Percentiles rank a stretch among this genome's conserved stretches.
Evolutionary conservation across 805 yeast species (phyloP).

Genomic region (Candida nanaspora): DNA sequence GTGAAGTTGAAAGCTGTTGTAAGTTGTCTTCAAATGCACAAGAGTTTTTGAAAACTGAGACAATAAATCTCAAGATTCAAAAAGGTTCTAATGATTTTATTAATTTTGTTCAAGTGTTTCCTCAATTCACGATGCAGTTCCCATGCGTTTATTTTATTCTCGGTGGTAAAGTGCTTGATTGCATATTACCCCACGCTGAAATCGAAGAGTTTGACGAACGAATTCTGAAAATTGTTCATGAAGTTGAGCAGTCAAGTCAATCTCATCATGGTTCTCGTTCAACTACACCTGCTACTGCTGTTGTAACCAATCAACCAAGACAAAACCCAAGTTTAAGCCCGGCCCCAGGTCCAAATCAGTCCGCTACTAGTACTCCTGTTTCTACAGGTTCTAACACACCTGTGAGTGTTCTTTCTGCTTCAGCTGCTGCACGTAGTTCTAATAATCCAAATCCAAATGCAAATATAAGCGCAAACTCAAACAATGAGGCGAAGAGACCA

Average conservation of each 20-base stretch:
- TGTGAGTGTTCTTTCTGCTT: background rate
- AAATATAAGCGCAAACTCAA: conserved; percentile 4
- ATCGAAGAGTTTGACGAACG: conserved; percentile 21
- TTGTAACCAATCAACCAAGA: no score
- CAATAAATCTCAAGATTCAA: background rate
- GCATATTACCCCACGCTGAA: background rate
- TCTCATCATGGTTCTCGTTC: no score
- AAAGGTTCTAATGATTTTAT: background rate
- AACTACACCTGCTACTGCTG: background rate
- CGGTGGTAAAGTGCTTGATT: conserved; percentile 36
- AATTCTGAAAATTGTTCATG: conserved; percentile 9
- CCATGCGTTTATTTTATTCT: conserved; percentile 56
- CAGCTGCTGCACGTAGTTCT: background rate
- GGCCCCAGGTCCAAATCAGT: no score
- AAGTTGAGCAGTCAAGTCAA: background rate
- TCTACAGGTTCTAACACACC: no score
- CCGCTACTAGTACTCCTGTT: no score
- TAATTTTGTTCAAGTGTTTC: conserved; percentile 12
- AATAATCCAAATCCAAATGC: conserved; percentile 3
- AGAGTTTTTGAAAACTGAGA: background rate
- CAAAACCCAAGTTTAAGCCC: no score
- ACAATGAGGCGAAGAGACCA: background rate
- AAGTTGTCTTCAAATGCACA: background rate
- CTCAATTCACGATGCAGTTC: conserved; percentile 26
- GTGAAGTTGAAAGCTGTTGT: background rate